Base-by-base conservation (phyloP, 352 stramenopile genomes). In the Phytopythium ostracodes region DNA sequence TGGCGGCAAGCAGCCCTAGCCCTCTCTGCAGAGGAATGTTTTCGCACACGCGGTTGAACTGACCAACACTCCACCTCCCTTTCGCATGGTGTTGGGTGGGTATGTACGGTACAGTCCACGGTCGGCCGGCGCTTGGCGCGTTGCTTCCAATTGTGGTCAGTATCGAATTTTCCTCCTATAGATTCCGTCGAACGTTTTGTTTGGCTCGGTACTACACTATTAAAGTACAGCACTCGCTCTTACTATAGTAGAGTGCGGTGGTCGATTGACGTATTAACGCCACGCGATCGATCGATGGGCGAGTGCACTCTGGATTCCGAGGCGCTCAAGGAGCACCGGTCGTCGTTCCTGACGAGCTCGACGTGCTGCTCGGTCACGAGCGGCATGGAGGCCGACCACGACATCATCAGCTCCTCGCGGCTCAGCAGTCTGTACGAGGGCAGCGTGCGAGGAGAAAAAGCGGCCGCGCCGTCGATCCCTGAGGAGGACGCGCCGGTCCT, bases 301-400 rank as follows among this genome's bases (percentile, higher is more conserved):
- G 40, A 36, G 36, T 17, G 24, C 36, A 60, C 40, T 50, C n/a
- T 60, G 36, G 55, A 60, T 29, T 52, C 38, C 24, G 55, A 60
- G 15, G 55, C 36, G 35, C 35, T 50, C 38, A 81, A 81, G 52
- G 73, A 82, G 49, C 66, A 65, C 38, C 73, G 79, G 31, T 64
- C 77, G 24, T 86, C 79, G 1, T 84, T 76, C 59, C 69, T 89
- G 50, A 79, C 70, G 35, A 76, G 54, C 29, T 79, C 68, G 42
- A 86, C 79, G 29, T 85, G 67, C 62, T 83, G 66, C 56, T 79
- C 77, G 35, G 72, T 58, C 59, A 27, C 68, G 20, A 80, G 69
- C 54, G 64, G 67, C 52, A 66, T 66, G 50, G 74, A 86, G 31
- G 56, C 56, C 24, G 76, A 84, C 60, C 64, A 70, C 52, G 71